Evolutionary conservation across 495 filamentous ascomycete species (phyloP), one percentile per base, ranked within the genome.

Genomic region (Elaphomyces granulatus): DNA sequence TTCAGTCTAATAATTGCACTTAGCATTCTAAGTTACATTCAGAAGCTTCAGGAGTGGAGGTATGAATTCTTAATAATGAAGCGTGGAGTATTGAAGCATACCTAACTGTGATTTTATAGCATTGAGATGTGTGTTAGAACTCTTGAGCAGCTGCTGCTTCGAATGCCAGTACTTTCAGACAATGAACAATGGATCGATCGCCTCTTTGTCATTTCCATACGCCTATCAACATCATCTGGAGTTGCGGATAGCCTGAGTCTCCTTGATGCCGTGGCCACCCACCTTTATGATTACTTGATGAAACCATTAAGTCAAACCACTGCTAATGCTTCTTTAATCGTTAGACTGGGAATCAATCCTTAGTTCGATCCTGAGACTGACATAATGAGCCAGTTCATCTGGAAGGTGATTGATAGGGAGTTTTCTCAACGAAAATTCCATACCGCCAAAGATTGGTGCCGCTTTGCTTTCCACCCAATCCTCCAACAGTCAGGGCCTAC

Each of bases 301-400:
- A 48, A 49, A 8, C 38, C 51, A 12, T 45, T 84, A 8, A 59
- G 69, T 31, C 53, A 68, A 8, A 66, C 70, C 32, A 74, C 78
- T 18, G 75, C 80, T 9, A 69, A 83, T 46, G 81, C 80, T 36
- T 73, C 73, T 10, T 75, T 88, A 46, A 78, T 75, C 46, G 81
- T 83, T 57, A 39, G 71, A 45, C 3, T 15, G n/a, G 19, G 33
- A 45, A 15, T n/a, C n/a, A 39, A 37, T 6, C 23, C 12, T 12
- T 28, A 6, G 23, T 6, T 6, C 6, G 12, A 6, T 28, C 12
- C 23, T 6, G 12, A 6, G 23, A 28, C 32, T 12, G 34, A 28
- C 23, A 6, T 6, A n/a, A 2, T 15, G 4, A 40, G 0, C 18
- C 4, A 0, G 2, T 4, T 35, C 19, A 15, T n/a, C 2, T 90